Conservation (phyloP, 805 yeast species). For the Candida nonsorbophila region DNA sequence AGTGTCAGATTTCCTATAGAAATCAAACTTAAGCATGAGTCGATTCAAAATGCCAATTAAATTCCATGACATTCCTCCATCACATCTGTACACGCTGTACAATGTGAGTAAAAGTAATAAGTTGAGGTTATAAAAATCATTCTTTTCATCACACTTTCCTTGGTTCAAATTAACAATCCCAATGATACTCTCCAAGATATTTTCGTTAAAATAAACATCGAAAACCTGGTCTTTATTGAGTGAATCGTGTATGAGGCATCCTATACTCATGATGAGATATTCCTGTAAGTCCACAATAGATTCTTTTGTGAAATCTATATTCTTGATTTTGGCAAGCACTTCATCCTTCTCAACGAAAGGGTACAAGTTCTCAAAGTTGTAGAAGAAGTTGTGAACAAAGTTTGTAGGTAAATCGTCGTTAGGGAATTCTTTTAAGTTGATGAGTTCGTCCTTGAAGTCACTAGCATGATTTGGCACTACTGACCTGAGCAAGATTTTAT, state of each 20-base stretch:
- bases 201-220: conserved; percentile 24
- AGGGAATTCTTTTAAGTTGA: conserved; percentile 27
- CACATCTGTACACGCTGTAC: conserved; percentile 22
- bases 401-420: conserved; percentile 22
- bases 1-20: conserved; percentile 12
- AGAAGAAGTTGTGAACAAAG: conserved; percentile 30
- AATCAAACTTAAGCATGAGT: conserved; percentile 15
- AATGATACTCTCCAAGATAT: conserved; percentile 24
- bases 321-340: conserved; percentile 16
- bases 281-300: conserved; percentile 32
- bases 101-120: conserved; percentile 27
- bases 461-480: too few relatives aligned
- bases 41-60: conserved; percentile 30
- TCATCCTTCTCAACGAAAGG: conserved; percentile 25
- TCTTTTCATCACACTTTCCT: conserved; percentile 13
- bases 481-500: too few relatives aligned
- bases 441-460: conserved; percentile 24
- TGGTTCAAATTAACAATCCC: conserved; percentile 26
- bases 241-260: conserved; percentile 31
- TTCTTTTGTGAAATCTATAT: conserved; percentile 27
- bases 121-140: conserved; percentile 19
- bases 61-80: conserved; percentile 26
- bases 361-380: conserved; percentile 29
- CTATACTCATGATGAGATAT: conserved; percentile 33
- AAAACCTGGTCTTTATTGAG: conserved; percentile 16